Percentiles rank a stretch among this genome's conserved stretches.
These are phyloP conservation scores for Didymella keratinophila DNA, from an alignment of 2,329 filamentous ascomycete species.

Conservation along the genomic window DNA sequence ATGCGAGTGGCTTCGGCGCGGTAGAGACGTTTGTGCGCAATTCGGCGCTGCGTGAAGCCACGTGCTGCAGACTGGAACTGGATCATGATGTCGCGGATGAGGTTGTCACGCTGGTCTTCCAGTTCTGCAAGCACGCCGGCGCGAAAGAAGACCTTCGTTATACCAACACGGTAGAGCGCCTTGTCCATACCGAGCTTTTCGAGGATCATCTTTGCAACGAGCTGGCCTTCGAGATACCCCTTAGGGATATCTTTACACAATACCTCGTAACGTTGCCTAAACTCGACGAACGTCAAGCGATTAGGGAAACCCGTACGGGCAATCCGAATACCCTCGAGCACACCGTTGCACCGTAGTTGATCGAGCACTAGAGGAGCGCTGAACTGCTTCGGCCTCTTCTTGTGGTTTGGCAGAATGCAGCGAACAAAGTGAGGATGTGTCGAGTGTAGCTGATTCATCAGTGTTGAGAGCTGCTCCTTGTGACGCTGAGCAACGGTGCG, in stretches of 20 bases:
- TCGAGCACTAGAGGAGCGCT: conserved; percentile 92
- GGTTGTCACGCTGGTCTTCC: conserved; percentile 90
- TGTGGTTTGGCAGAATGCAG: conserved; percentile 97
- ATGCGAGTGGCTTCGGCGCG: conserved; percentile 93
- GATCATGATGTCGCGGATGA: conserved; percentile 94
- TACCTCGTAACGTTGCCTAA: conserved; percentile 94
- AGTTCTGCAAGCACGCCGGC: conserved; percentile 95
- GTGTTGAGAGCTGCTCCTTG: conserved; percentile 95
- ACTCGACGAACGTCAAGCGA: conserved; percentile 88
- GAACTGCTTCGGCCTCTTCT: conserved; percentile 93
- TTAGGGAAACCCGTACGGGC: conserved; percentile 97
- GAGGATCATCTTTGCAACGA: conserved; percentile 83
- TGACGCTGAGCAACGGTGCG: conserved; percentile 95
- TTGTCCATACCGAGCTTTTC: conserved; percentile 87
- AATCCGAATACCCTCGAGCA: conserved; percentile 97
- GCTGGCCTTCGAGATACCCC: conserved; percentile 89
- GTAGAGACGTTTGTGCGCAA: conserved; percentile 92
- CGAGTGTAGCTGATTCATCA: conserved; percentile 93
- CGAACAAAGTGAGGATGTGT: conserved; percentile 98
- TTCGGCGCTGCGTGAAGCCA: conserved; percentile 86
- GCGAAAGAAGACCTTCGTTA: conserved; percentile 98
- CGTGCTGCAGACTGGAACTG: conserved; percentile 91
- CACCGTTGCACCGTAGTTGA: conserved; percentile 97
- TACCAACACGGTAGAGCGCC: conserved; percentile 87
- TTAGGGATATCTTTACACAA: conserved; percentile 86